Base-by-base conservation (phyloP, 768 basidiomycete species). In the Xerocomus spinulosus region DNA sequence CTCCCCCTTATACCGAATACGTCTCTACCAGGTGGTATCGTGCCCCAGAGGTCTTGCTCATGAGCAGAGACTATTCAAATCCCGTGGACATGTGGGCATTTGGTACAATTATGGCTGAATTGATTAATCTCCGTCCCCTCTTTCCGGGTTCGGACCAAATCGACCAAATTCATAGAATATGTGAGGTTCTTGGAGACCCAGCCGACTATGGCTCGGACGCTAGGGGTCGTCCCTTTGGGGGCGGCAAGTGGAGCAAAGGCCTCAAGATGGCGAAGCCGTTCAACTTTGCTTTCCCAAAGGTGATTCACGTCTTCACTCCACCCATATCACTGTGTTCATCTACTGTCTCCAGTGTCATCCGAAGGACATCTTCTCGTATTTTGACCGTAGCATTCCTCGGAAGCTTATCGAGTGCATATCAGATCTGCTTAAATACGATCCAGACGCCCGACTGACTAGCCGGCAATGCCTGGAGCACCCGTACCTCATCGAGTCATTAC, bases 41-140 rank as follows among this genome's bases (percentile, higher is more conserved):
- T 49, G 96, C 96, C 0, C 96, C 96, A 14, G 96, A 99, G 67
- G 93, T 99, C 15, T 75, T 99, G 25, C 77, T 99, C 33, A 77
- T 91, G 51, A 92, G 90, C 59, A 80, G 83, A 48, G 88, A 97
- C 66, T 99, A 99, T 63, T 94, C 92, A 9, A 89, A 88, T 60
- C 93, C 96, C 4, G 95, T 99, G 21, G 96, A 99, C 61, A 92
- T 98, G 89, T 99, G 96, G 96, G 96, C 96, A 3, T 73, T 99
- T 45, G 96, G 96, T 14, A 95, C 96, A 7, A 99, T 99, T 68
- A 87, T 99, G 81, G 92, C 94, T 8, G 96, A 99, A 68, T 75
- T 97, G 47, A 79, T 96, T 70, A 98, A 95, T 64, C 79, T 99
- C 49, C 85, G 89, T 52, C 95, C 96, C 6, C 71, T 99, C 35